These are phyloP conservation scores for Nannochloris sp. DNA, from an alignment of 139 green algal species.

Conservation along the genomic window DNA sequence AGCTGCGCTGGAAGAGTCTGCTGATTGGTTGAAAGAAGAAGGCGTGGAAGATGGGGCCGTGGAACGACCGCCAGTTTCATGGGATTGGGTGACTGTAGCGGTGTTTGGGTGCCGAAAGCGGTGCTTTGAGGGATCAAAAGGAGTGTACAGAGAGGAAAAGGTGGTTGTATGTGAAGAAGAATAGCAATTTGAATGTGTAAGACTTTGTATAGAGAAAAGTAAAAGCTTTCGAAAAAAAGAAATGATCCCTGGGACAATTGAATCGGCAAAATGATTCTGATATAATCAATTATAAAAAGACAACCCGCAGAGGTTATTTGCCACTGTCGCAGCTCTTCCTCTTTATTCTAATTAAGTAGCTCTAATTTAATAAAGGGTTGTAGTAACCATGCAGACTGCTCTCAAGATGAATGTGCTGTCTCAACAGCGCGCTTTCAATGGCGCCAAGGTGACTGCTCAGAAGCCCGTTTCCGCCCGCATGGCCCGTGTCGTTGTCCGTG, in stretches of 20 bases:
- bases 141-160: constrained; percentile 25
- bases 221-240: neutral
- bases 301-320: neutral
- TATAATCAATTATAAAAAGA: neutral
- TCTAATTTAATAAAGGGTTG: too few species aligned
- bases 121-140: neutral
- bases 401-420: neutral
- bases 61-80: constrained; percentile 35
- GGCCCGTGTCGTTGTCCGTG: constrained; percentile 36
- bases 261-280: neutral
- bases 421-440: neutral
- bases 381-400: constrained; percentile 4
- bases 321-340: neutral
- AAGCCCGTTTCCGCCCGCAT: constrained; percentile 10
- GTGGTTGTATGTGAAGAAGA: constrained; percentile 25
- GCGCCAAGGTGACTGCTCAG: neutral
- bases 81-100: constrained; percentile 53
- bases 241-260: neutral
- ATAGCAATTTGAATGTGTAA: too few species aligned
- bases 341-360: constrained; percentile 3
- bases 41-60: neutral
- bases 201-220: neutral
- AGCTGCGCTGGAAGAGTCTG: constrained; percentile 45
- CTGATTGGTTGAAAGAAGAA: constrained; percentile 19
- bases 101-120: constrained; percentile 40